Base-by-base conservation (phyloP, 2,329 filamentous ascomycete species). In the Ceratocystis albifundus region DNA sequence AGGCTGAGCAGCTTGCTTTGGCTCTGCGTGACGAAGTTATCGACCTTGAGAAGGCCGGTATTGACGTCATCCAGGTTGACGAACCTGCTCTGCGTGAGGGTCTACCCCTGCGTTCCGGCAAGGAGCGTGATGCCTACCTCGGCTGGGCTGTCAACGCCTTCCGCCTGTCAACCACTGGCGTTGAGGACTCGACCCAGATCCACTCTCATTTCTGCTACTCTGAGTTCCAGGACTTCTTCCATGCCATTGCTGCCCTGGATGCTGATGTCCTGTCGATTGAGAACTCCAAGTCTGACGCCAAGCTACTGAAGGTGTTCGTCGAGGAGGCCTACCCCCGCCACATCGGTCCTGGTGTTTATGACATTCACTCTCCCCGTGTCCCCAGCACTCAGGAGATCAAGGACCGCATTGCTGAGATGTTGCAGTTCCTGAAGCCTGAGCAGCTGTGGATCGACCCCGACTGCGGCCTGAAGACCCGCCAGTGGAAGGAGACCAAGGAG, bases 161-260 rank as follows among this genome's bases (percentile, higher is more conserved):
- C 91, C 91, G 90, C 77, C 90, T 99, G 72, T 87, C 93, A 71
- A 95, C 92, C 73, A 87, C 91, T 69, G 94, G 91, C 77, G 93
- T 99, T 69, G 81, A 91, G 80, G 90, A 99, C 79, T 89, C 88
- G 68, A 99, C 94, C 72, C 94, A 99, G 85, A 96, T 99, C 78
- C 94, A 99, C 88, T 96, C 92, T 70, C 94, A 99, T 84, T 99
- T 99, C 89, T 99, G 94, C 80, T 99, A 99, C 88, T 97, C 94
- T 65, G 94, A 99, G 85, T 99, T 99, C 90, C 94, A 99, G 82
- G 94, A 99, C 84, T 99, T 99, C 86, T 99, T 99, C 91, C 90
- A 97, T 81, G 94, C 94, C 80, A 99, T 99, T 73, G 90, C 94
- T 71, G 93, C 94, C 69, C 88, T 99, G 71, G 94, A 99, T 77